Base-by-base conservation (phyloP, 2,329 filamentous ascomycete species). In the Calonectria henricotiae region DNA sequence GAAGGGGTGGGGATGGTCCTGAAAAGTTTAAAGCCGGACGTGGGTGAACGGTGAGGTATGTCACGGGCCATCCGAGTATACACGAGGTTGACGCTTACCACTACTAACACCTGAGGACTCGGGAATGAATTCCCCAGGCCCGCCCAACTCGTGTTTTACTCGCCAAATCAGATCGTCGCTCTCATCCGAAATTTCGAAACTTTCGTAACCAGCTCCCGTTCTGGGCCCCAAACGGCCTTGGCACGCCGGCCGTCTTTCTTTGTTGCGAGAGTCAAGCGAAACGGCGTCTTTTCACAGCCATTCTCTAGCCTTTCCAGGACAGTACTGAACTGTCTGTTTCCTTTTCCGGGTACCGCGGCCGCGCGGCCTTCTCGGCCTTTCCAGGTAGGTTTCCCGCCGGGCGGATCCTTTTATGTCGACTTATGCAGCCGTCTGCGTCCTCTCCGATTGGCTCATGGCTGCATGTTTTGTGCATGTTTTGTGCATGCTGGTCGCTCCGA, bases 301-400 rank as follows among this genome's bases (percentile, higher is more conserved):
- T 68, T 43, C 63, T 39, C 64, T 47, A 68, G 64, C 67, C 70
- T 64, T 65, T 63, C 69, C 41, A 25, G 55, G 70, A 76, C 71
- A 75, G 73, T 76, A 74, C 11, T 62, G 66, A 71, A 76, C 70
- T 70, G 74, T 69, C 47, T 30, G 62, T 61, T 60, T 64, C 68
- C 7, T 7, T 30, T 30, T 17, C 63, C 74, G 43, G 51, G 32
- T 58, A 58, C 51, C 4, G 65, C 49, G 70, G 62, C 73, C 70
- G 70, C 72, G 70, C 49, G 73, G 70, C 68, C 27, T 68, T 67
- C 67, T 47, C 70, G 62, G 44, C 66, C 62, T 58, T 71, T 51
- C 66, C 62, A 58, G 49, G 60, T 68, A 72, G 63, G 62, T 49
- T 63, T 67, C 73, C 71, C 69, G 62, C 73, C 69, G 65, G n/a